Evolutionary conservation across 352 stramenopile genomes (phyloP).

Genomic region (Phytophthora sojae): DNA sequence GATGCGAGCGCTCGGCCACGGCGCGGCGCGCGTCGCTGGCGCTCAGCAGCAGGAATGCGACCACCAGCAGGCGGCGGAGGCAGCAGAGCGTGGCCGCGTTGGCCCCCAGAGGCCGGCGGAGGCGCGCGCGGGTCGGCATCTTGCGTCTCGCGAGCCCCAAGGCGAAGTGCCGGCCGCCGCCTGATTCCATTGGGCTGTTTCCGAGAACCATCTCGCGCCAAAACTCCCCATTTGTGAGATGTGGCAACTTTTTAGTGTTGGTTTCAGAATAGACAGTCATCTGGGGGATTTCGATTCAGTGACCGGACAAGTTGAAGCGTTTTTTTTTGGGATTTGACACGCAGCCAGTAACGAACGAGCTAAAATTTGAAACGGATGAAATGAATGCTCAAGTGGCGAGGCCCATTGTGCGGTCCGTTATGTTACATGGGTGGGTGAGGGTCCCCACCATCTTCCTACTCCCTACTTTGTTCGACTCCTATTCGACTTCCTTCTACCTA

Average conservation of each 20-base stretch:
- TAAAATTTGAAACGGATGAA: slow-evolving; percentile 18
- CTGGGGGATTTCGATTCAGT: slow-evolving; percentile 1
- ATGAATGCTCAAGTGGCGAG: neutral
- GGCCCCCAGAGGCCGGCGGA: slow-evolving; percentile 8
- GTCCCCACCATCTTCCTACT: slow-evolving; percentile 2
- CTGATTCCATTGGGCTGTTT: slow-evolving; percentile 50
- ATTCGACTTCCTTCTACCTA: slow-evolving; percentile 1
- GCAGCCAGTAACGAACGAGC: neutral
- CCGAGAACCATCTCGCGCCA: slow-evolving; percentile 39
- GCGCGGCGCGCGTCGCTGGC: slow-evolving; percentile 47
- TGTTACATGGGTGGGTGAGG: slow-evolving; percentile 20
- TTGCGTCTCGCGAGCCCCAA: slow-evolving; percentile 32
- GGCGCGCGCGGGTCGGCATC: slow-evolving; percentile 18
- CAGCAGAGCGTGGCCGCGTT: slow-evolving; percentile 19
- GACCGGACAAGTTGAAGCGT: slow-evolving; percentile 30
- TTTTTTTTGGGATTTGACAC: slow-evolving; percentile 20
- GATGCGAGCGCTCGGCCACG: slow-evolving; percentile 41
- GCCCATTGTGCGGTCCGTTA: slow-evolving; percentile 7
- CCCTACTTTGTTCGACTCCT: slow-evolving; percentile 16
- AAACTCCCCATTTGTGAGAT: slow-evolving; percentile 32
- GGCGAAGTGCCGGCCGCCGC: slow-evolving; percentile 32
- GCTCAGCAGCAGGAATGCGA: slow-evolving; percentile 39
- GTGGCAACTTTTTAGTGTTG: slow-evolving; percentile 12
- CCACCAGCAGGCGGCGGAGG: slow-evolving; percentile 36
- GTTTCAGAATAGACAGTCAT: slow-evolving; percentile 32